A percentile compares a stretch with the other conserved stretches of the same genome.
These are phyloP conservation scores for Elasticomyces elasticus DNA, from an alignment of 495 filamentous ascomycete species.

Conservation along the genomic window DNA sequence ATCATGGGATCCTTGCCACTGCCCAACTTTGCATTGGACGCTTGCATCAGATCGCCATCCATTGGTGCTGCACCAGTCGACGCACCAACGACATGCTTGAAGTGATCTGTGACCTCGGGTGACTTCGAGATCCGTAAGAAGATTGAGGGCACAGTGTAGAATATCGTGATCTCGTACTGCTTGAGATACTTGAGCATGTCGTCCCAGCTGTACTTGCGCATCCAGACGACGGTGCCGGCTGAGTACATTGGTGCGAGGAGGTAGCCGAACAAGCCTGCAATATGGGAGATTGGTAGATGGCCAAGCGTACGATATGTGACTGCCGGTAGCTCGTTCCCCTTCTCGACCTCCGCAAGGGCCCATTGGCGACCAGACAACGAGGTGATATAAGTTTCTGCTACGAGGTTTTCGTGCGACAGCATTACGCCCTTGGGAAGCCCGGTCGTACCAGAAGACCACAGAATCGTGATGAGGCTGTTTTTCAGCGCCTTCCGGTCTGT, in stretches of 20 bases:
- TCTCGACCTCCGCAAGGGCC: slow-evolving; percentile 5
- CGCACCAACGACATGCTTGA: slow-evolving; percentile 17
- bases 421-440: slow-evolving; percentile 35
- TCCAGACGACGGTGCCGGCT: slow-evolving; percentile 24
- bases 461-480: slow-evolving; percentile 26
- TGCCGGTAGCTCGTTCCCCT: slow-evolving; percentile 7
- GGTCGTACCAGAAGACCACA: slow-evolving; percentile 34
- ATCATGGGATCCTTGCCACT: slow-evolving; percentile 21
- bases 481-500: slow-evolving; percentile 34
- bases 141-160: slow-evolving; percentile 30
- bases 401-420: slow-evolving; percentile 34
- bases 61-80: slow-evolving; percentile 30
- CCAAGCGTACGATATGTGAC: slow-evolving; percentile 36
- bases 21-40: slow-evolving; percentile 22
- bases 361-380: slow-evolving; percentile 9
- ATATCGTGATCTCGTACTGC: slow-evolving; percentile 23
- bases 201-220: slow-evolving; percentile 27
- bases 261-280: slow-evolving; percentile 40
- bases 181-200: slow-evolving; percentile 23
- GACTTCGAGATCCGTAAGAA: slow-evolving; percentile 27
- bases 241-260: slow-evolving; percentile 21
- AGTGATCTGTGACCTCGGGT: slow-evolving; percentile 25
- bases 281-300: slow-evolving; percentile 42
- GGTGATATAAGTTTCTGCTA: slow-evolving; percentile 25
- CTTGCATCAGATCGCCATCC: slow-evolving; percentile 23